phyloP scores from a whole-genome alignment of 768 basidiomycete species.

The Bullera alba region DNA sequence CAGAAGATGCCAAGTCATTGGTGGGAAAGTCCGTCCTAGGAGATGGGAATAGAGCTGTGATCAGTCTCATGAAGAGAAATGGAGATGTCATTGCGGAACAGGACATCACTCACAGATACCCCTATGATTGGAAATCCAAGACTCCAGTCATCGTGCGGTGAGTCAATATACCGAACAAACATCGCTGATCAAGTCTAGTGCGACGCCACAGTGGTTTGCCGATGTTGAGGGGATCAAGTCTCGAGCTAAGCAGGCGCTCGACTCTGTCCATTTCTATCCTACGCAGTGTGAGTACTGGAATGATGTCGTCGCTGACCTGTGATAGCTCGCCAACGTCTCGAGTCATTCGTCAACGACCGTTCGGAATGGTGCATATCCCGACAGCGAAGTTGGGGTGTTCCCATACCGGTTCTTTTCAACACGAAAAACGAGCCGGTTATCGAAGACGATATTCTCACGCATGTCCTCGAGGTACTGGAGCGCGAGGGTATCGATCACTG shows the following conservation, averaged over 20 bases:
- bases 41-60: constrained; percentile 63
- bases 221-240: constrained; percentile 79
- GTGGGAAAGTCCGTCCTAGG: constrained; percentile 65
- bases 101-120: constrained; percentile 76
- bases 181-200: constrained; percentile 50
- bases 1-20: constrained; percentile 50
- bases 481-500: constrained; percentile 71
- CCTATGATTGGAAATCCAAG: constrained; percentile 94
- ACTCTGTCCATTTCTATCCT: constrained; percentile 69
- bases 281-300: constrained; percentile 54
- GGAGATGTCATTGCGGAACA: constrained; percentile 60
- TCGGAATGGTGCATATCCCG: constrained; percentile 99
- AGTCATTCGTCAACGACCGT: constrained; percentile 74
- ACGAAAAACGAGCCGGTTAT: constrained; percentile 59
- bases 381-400: constrained; percentile 94
- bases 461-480: constrained; percentile 70
- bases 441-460: constrained; percentile 57
- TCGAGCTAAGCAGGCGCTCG: constrained; percentile 61
- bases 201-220: constrained; percentile 97
- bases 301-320: constrained; percentile 2
- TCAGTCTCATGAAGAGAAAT: constrained; percentile 56
- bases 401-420: constrained; percentile 81
- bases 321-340: constrained; percentile 76
- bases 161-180: background rate
- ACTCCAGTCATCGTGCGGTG: constrained; percentile 85